These are phyloP conservation scores for Eucalyptus coolabah DNA, from an alignment of 345 rosid species.

Conservation along the genomic window DNA sequence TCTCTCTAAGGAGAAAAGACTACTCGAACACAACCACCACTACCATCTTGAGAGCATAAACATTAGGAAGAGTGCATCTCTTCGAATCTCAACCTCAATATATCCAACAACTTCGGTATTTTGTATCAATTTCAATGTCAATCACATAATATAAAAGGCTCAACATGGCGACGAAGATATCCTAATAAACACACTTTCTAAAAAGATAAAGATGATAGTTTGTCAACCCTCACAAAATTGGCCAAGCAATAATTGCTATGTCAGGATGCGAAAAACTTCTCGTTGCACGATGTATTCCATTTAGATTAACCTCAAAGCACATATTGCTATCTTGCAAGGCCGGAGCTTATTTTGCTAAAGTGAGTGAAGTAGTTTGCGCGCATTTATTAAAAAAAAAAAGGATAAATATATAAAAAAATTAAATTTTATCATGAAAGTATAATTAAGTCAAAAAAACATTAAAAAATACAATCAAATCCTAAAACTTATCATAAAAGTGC, in stretches of 20 bases:
- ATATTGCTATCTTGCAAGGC: not conserved
- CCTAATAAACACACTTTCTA: not conserved
- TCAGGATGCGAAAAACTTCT: accelerated
- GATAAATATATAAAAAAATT: no score
- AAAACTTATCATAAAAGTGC: no score
- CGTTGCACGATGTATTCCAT: not conserved
- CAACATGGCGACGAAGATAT: not conserved
- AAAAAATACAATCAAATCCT: no score
- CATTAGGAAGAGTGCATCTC: not conserved
- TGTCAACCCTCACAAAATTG: not conserved
- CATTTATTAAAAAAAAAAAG: not conserved
- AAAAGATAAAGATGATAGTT: not conserved
- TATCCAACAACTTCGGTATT: not conserved
- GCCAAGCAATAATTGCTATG: not conserved
- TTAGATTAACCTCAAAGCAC: not conserved
- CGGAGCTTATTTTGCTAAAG: not conserved
- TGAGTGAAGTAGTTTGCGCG: accelerated
- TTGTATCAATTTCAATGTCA: not conserved
- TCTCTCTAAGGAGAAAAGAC: not conserved
- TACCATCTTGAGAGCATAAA: not conserved
- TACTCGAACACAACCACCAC: not conserved
- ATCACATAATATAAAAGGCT: not conserved
- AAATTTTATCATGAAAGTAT: accelerated
- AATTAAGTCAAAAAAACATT: accelerated
- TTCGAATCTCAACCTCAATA: not conserved